Evolutionary conservation across 805 yeast genomes (phyloP).

Genomic region (Ogataea thermomethanolica): DNA sequence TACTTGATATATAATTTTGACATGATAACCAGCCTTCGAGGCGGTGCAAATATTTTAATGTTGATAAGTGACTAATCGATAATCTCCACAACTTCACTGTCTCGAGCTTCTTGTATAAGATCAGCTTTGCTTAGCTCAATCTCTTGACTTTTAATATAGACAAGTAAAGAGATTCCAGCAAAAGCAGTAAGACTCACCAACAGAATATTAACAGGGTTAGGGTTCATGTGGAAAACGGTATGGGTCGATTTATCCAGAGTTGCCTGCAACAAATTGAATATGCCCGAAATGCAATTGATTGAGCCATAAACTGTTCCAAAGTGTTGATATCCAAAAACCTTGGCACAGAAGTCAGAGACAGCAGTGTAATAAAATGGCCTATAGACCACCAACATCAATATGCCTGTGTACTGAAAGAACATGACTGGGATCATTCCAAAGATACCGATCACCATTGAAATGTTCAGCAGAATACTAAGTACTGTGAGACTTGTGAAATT

Average conservation of each 20-base stretch:
- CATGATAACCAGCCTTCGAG: constrained; percentile 16
- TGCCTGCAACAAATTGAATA: constrained; percentile 73
- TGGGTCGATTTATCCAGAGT: constrained; percentile 70
- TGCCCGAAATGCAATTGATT: constrained; percentile 75
- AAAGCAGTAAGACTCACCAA: constrained; percentile 54
- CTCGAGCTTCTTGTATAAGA: constrained; percentile 62
- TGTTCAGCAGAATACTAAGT: constrained; percentile 46
- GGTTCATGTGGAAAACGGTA: constrained; percentile 63
- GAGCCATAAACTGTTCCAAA: constrained; percentile 92
- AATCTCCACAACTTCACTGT: constrained; percentile 46
- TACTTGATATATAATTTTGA: constrained; percentile 7
- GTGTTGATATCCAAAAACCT: constrained; percentile 88
- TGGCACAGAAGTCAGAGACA: constrained; percentile 86
- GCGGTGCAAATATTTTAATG: constrained; percentile 6
- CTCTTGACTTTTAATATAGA: constrained; percentile 41
- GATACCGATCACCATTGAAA: constrained; percentile 65
- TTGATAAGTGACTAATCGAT: constrained; percentile 30
- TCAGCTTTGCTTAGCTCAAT: constrained; percentile 44
- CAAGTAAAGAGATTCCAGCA: constrained; percentile 44
- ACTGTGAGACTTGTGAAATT: constrained; percentile 61
- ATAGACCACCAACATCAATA: constrained; percentile 68
- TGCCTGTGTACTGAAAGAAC: constrained; percentile 62
- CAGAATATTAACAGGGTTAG: constrained; percentile 67
- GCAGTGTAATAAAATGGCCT: constrained; percentile 93
- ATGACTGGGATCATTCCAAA: constrained; percentile 56